A percentile compares a stretch with the other conserved stretches of the same genome.
Conservation (phyloP, 129 eudicot species). For the Arctium lappa region DNA sequence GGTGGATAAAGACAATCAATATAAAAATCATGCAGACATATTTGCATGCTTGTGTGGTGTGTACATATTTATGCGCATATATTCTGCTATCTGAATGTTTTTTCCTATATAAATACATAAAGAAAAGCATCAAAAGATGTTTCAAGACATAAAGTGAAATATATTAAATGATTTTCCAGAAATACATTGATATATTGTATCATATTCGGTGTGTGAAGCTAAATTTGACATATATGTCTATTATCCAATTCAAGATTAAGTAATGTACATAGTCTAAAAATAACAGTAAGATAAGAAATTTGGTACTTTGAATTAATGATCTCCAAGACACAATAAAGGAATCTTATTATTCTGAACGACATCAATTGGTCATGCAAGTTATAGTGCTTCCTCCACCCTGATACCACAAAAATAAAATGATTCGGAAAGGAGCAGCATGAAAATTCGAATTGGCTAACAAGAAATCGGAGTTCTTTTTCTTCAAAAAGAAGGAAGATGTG, state of each 20-base stretch:
- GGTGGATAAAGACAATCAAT: slow-evolving; percentile 12
- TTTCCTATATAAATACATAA: slow-evolving; percentile 15
- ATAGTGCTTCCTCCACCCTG: slow-evolving; percentile 22
- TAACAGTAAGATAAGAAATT: background rate
- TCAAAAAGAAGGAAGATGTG: slow-evolving; percentile 11
- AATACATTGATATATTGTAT: slow-evolving; percentile 11
- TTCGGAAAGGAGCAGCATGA: slow-evolving; percentile 8
- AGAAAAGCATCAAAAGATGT: slow-evolving; percentile 22
- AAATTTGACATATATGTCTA: slow-evolving; percentile 14
- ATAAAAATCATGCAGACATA: slow-evolving; percentile 13
- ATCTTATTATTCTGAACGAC: slow-evolving; percentile 27
- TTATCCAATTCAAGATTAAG: slow-evolving; percentile 13
- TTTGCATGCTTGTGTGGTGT: slow-evolving; percentile 22
- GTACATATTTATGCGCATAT: slow-evolving; percentile 22
- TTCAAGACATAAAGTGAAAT: slow-evolving; percentile 18
- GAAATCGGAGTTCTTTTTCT: slow-evolving; percentile 21
- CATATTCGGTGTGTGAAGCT: slow-evolving; percentile 5
- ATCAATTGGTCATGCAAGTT: slow-evolving; percentile 38
- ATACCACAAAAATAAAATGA: slow-evolving; percentile 14
- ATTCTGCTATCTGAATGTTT: slow-evolving; percentile 12
- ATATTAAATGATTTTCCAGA: slow-evolving; percentile 2
- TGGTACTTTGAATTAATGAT: background rate
- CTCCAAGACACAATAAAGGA: slow-evolving; percentile 14
- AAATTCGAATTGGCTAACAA: slow-evolving; percentile 11
- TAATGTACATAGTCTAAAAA: slow-evolving; percentile 12